phyloP scores from a whole-genome alignment of 352 stramenopile genomes.

The Phytophthora ramorum region DNA sequence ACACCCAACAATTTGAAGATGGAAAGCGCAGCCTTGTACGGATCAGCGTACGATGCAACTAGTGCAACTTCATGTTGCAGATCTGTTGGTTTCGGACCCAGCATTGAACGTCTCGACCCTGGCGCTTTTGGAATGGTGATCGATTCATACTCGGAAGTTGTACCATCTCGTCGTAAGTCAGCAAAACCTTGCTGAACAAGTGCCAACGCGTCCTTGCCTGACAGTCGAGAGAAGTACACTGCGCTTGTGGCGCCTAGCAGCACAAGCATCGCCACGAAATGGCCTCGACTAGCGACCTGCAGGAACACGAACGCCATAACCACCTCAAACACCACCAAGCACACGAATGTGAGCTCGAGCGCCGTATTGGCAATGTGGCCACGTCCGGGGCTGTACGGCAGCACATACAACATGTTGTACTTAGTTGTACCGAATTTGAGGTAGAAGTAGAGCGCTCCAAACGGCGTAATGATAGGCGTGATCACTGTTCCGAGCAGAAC shows the following conservation, averaged over 20 bases:
- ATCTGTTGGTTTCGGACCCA: conserved; percentile 45
- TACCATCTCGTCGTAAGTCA: conserved; percentile 30
- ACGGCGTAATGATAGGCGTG: conserved; percentile 79
- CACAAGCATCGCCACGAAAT: conserved; percentile 69
- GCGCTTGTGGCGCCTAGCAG: conserved; percentile 50
- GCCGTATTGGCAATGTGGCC: conserved; percentile 72
- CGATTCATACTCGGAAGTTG: conserved; percentile 19
- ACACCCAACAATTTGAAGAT: conserved; percentile 76
- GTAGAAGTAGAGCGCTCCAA: conserved; percentile 85
- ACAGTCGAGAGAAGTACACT: conserved; percentile 66
- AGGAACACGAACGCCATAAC: conserved; percentile 80
- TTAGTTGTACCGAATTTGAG: conserved; percentile 77
- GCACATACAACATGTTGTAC: conserved; percentile 87
- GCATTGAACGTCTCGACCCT: conserved; percentile 40
- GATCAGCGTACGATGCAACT: conserved; percentile 68
- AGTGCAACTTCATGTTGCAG: conserved; percentile 49
- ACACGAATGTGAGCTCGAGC: conserved; percentile 68
- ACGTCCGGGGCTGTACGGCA: conserved; percentile 69
- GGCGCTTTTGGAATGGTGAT: conserved; percentile 29
- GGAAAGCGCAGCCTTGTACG: conserved; percentile 76
- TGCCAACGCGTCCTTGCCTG: conserved; percentile 39
- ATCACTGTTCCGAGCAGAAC: conserved; percentile 79
- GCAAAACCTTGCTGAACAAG: conserved; percentile 46
- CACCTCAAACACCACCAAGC: conserved; percentile 76
- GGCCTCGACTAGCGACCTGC: conserved; percentile 56